phyloP scores from a whole-genome alignment of 2,329 filamentous ascomycete genomes.

The Xylaria polymorpha region DNA sequence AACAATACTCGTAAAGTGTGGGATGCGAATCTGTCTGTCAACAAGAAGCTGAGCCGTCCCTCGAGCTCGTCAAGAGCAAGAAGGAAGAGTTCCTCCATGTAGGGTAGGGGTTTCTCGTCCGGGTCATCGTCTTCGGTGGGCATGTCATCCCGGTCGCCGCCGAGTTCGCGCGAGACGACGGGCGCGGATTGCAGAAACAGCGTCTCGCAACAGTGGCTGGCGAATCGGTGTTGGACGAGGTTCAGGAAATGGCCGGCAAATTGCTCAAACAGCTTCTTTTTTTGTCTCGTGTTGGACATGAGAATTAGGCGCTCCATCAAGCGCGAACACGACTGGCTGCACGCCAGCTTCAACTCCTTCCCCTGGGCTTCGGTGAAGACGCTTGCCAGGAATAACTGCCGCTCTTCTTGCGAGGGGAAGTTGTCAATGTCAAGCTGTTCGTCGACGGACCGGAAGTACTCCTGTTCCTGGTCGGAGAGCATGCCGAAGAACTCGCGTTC shows the following conservation, averaged over 20 bases:
- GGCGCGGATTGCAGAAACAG: conserved; percentile 87
- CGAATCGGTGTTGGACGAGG: conserved; percentile 93
- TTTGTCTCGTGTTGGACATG: conserved; percentile 79
- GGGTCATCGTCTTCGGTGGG: conserved; percentile 56
- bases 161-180: conserved; percentile 79
- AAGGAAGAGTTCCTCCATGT: conserved; percentile 88
- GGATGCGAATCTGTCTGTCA: conserved; percentile 90
- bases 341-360: conserved; percentile 95
- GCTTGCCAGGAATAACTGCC: conserved; percentile 77
- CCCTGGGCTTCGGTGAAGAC: conserved; percentile 88
- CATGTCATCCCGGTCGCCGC: conserved; percentile 59
- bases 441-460: conserved; percentile 92
- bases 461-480: conserved; percentile 91
- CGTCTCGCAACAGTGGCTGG: conserved; percentile 96
- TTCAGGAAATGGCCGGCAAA: conserved; percentile 90
- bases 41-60: conserved; percentile 80
- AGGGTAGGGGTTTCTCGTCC: conserved; percentile 63
- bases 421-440: conserved; percentile 90
- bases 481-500: conserved; percentile 91
- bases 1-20: conserved; percentile 89
- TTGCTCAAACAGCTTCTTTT: conserved; percentile 86
- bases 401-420: conserved; percentile 81
- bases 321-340: conserved; percentile 93
- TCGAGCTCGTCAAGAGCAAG: conserved; percentile 89
- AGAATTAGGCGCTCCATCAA: conserved; percentile 92